Evolutionary conservation across 129 eudicot genomes (phyloP), one percentile per base, ranked within the genome.

Genomic region (Lactuca saligna): DNA sequence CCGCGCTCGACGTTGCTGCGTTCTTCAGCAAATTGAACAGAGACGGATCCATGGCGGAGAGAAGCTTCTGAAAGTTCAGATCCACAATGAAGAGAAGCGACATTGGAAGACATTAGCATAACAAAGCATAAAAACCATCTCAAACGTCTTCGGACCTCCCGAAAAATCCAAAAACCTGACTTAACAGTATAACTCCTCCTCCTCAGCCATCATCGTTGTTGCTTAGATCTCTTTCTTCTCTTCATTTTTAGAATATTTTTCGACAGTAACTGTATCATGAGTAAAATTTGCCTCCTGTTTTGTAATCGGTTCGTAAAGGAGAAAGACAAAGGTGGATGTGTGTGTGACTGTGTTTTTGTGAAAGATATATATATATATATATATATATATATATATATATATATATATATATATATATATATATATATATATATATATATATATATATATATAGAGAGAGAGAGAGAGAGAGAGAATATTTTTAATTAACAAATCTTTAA

Each of bases 141-240:
- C 99, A 64, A 94, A 94, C 9, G 97, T 58, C 31, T 80, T 90
- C 0, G 96, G 80, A 41, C 97, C 99, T 63, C 99, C 99, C 63
- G 99, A 96, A 66, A 94, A 94, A 33, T 81, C 79, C 51, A 82
- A 78, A 81, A 94, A 88, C 0, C 75, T 56, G 57, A 94, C 75
- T 57, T 68, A 88, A 78, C 78, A 79, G 61, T 77, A 55, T 14
- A 68, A 67, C 37, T n/a, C 60, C 57, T 49, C 82, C 6, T 51
- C 79, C 41, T 44, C 65, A n/a, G 12, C 16, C 32, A 16, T 6
- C 56, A 3, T 55, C 9, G 5, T 55, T 17, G 2, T 34, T 42
- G 33, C 88, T 6, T 77, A 69, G 58, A 66, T 68, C 70, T 80
- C 88, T 65, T 51, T 41, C 46, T 61, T 69, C 35, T 76, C 70